These are phyloP conservation scores for Candida palmyrensis DNA, from an alignment of 805 yeast genomes.

Conservation along the genomic window DNA sequence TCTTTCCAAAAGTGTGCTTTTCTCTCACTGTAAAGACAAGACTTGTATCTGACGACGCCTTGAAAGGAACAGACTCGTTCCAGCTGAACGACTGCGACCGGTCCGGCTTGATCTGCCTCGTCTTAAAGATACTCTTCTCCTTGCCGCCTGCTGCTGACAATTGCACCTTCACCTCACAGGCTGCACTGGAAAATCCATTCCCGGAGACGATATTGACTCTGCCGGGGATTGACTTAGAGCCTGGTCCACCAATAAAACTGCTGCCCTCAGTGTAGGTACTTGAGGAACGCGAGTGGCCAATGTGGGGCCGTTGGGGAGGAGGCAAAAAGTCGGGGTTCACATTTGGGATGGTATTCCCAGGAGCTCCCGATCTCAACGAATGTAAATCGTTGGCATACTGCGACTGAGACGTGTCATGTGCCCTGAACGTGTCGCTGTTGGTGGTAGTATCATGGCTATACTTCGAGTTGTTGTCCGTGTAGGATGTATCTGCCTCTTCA, in stretches of 20 bases:
- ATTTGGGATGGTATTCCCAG: conserved; percentile 25
- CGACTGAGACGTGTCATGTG: neutral
- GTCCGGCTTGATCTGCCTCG: conserved; percentile 50
- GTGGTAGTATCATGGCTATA: conserved; percentile 3
- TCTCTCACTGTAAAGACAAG: conserved; percentile 58
- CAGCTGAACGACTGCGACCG: conserved; percentile 43
- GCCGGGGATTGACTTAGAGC: conserved; percentile 44
- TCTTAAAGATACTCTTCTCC: conserved; percentile 58
- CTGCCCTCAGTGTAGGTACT: conserved; percentile 27
- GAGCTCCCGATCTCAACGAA: conserved; percentile 30
- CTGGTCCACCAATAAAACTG: conserved; percentile 31
- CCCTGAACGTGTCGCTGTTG: no score
- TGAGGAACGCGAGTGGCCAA: conserved; percentile 12
- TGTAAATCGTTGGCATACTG: conserved; percentile 22
- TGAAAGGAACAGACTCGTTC: conserved; percentile 65
- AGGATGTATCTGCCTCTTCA: neutral
- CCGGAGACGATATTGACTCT: conserved; percentile 48
- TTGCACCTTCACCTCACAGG: conserved; percentile 49
- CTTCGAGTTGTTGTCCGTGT: neutral
- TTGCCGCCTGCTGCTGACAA: conserved; percentile 42
- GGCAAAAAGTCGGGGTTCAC: conserved; percentile 27
- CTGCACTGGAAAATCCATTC: conserved; percentile 29
- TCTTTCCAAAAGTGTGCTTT: conserved; percentile 71
- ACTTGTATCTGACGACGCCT: conserved; percentile 56
- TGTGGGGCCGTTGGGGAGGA: conserved; percentile 34